Evolutionary conservation across 2,329 filamentous ascomycete genomes (phyloP).

Genomic region (Rosellinia necatrix): DNA sequence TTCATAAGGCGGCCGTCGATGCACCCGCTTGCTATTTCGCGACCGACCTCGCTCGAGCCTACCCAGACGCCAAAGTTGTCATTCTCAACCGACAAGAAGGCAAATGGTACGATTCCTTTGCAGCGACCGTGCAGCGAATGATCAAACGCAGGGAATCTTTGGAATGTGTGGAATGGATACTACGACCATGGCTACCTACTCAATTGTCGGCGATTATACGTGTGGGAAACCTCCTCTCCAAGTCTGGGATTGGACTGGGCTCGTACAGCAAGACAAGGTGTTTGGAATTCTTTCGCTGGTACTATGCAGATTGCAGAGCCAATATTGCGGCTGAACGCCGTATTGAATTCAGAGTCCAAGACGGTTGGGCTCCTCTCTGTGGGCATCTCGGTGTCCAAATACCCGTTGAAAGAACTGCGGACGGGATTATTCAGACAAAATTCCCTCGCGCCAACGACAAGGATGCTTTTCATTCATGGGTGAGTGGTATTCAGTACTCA

Average conservation of each 20-base stretch:
- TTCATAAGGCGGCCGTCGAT: constrained; percentile 21
- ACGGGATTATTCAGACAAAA: constrained; percentile 16
- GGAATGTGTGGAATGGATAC: constrained; percentile 9
- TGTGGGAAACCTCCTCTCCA: constrained; percentile 25
- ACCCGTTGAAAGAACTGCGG: constrained; percentile 8
- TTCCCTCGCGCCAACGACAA: constrained; percentile 26
- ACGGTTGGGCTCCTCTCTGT: constrained; percentile 25
- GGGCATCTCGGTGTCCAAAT: constrained; percentile 15
- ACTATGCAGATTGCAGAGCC: constrained; percentile 24
- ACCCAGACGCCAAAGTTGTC: constrained; percentile 28
- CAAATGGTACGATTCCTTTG: constrained; percentile 28
- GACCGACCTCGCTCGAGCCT: constrained; percentile 26
- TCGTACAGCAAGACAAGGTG: constrained; percentile 22
- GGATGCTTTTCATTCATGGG: constrained; percentile 23
- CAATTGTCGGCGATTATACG: constrained; percentile 23
- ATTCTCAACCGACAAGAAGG: constrained; percentile 28
- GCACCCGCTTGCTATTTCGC: constrained; percentile 27
- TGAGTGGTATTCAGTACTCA: constrained; percentile 9
- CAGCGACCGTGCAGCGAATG: constrained; percentile 21
- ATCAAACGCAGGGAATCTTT: constrained; percentile 21
- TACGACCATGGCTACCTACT: constrained; percentile 18
- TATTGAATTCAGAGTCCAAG: constrained; percentile 26
- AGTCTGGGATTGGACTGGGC: constrained; percentile 23
- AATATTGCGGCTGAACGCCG: constrained; percentile 16
- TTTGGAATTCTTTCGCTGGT: constrained; percentile 20